Base-by-base conservation (phyloP, 768 basidiomycete species). In the Melanogaster broomeanus region DNA sequence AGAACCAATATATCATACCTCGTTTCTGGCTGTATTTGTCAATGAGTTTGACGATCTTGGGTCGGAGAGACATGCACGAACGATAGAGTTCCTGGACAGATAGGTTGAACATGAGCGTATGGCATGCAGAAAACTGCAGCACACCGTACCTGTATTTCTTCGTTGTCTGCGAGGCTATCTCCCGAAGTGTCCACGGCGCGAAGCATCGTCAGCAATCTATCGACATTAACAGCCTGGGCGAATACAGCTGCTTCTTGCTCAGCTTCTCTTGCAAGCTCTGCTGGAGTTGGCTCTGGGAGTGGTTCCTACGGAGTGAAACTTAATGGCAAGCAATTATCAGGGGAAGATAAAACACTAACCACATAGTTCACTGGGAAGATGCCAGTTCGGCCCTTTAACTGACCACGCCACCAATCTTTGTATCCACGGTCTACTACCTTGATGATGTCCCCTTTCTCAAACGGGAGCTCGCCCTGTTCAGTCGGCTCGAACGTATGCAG, bases 341-440 rank as follows among this genome's bases (percentile, higher is more conserved):
- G 16, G 18, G 15, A 22, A 27, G 43, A n/a, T n/a, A 42, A 39
- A 47, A 53, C 33, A 79, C 87, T 7, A 61, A 91, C 92, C 60
- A 98, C 93, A 73, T 98, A 97, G 67, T 96, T 97, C 18, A 96
- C 92, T 0, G 96, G 96, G 70, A 98, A 98, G 42, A 98, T 98
- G 39, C 93, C 93, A 3, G 93, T 93, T 51, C 90, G 75, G 0
- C 92, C 94, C 62, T 85, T 89, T 40, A 95, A 69, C 59, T 97
- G 93, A 1, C 96, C 96, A 21, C 92, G 73, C 93, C 94, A 98
- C 96, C 96, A 98, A 65, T 97, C 93, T 61, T 91, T 88, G 69
- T 96, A 96, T 21, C 87, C 88, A 22, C 93, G 83, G 66, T 97
- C 93, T 21, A 98, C 85, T 13, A 98, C 95, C 62, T 93, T 93